Base-by-base conservation (phyloP, 1,139 yeast genomes). In the Pneumocystis wakefieldiae region DNA sequence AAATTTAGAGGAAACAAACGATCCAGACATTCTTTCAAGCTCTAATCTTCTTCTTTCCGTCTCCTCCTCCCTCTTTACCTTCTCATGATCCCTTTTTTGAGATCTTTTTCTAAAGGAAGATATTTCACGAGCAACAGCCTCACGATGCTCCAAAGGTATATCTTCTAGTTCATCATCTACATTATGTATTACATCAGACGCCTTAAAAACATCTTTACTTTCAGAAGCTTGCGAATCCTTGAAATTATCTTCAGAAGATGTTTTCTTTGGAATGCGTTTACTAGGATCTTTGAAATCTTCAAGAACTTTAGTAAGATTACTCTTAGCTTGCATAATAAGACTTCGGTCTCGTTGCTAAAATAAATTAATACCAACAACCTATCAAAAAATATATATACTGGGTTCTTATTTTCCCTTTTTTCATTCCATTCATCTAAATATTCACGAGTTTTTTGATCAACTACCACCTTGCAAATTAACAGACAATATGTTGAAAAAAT, bases 51-150 rank as follows among this genome's bases (percentile, higher is more conserved):
- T 62, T 28, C 48, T 38, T 53, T 69, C 71, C 3, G 61, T 42
- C 10, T 68, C 71, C 17, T 69, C 70, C 35, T 65, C 64, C 64
- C 68, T 64, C 68, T 72, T 57, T 63, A 66, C 62, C 62, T 69
- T 64, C 24, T 68, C 70, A 17, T 67, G 64, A 57, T 69, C 71
- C 15, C 70, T 66, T 37, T 64, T 62, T 29, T 70, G 65, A 1
- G 76, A 69, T 29, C 72, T 72, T 42, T 73, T 69, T 64, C 76
- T 64, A 65, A 74, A 74, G 55, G 70, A 67, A 29, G 69, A 68
- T 59, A 74, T 73, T 59, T 74, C 76, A 41, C 67, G 66, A 48
- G 69, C 67, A 35, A 73, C 67, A 28, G 67, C 66, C 5, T 68
- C 73, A 4, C 72, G 67, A 48, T 72, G 74, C 32, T 71, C 73